Evolutionary conservation across 2,329 filamentous ascomycete species (phyloP).

Genomic region (Pseudonectria foliicola): DNA sequence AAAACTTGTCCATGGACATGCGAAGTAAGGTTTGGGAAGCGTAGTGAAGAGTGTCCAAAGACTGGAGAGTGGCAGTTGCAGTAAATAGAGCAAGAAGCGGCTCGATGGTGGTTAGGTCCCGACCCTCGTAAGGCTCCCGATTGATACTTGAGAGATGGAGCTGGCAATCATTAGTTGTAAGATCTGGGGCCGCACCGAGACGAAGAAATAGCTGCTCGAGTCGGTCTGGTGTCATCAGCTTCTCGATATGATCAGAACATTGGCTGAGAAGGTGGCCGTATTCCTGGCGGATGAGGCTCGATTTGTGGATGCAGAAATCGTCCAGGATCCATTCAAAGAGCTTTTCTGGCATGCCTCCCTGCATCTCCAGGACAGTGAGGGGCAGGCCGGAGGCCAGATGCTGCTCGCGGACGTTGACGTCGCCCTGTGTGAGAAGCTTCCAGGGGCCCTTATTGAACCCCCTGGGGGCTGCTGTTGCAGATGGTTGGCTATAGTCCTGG

Average conservation of each 20-base stretch:
- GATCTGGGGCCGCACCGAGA: slow-evolving; percentile 49
- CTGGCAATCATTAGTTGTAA: slow-evolving; percentile 24
- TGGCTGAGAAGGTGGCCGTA: slow-evolving; percentile 50
- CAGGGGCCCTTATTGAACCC: slow-evolving; percentile 34
- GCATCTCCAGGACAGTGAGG: slow-evolving; percentile 37
- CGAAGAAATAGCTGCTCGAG: slow-evolving; percentile 48
- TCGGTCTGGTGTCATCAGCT: slow-evolving; percentile 37
- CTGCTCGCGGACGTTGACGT: slow-evolving; percentile 41
- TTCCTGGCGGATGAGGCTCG: slow-evolving; percentile 48
- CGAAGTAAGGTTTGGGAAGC: slow-evolving; percentile 43
- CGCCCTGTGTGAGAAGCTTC: slow-evolving; percentile 41
- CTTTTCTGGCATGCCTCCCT: slow-evolving; percentile 48
- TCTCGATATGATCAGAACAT: slow-evolving; percentile 35
- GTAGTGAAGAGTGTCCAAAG: slow-evolving; percentile 28
- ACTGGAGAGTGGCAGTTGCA: slow-evolving; percentile 30
- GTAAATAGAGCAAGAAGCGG: slow-evolving; percentile 38
- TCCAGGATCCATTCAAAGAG: slow-evolving; percentile 60
- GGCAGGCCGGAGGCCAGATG: slow-evolving; percentile 57
- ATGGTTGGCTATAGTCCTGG: slow-evolving; percentile 21
- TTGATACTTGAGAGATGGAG: slow-evolving; percentile 14
- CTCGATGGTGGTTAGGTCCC: slow-evolving; percentile 39
- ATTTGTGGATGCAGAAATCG: slow-evolving; percentile 49
- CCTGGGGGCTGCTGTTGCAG: slow-evolving; percentile 21
- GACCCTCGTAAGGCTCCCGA: slow-evolving; percentile 26
- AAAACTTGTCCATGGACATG: slow-evolving; percentile 46